These are phyloP conservation scores for Haberlea rhodopensis DNA, from an alignment of 257 asterid genomes.

Conservation along the genomic window DNA sequence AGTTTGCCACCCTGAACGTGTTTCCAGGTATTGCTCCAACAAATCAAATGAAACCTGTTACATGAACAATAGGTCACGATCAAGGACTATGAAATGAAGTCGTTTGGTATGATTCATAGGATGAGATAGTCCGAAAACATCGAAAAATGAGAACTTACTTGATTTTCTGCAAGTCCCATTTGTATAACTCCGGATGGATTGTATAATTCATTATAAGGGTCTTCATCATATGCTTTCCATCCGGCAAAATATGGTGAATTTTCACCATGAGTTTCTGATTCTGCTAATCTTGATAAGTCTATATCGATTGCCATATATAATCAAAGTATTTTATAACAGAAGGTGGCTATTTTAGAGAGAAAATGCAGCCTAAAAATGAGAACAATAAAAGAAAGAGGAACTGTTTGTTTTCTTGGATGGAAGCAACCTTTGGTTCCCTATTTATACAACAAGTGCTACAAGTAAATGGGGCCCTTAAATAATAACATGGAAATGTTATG, in stretches of 20 bases:
- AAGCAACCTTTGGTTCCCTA: background rate
- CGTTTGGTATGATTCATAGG: background rate
- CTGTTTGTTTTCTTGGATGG: background rate
- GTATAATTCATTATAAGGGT: conserved; percentile 55
- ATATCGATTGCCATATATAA: conserved; percentile 45
- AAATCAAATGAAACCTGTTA: conserved; percentile 82
- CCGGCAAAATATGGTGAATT: conserved; percentile 92
- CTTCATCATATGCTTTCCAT: conserved; percentile 85
- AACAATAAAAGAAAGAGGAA: background rate
- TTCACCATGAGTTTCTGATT: conserved; percentile 81
- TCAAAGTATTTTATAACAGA: conserved; percentile 21
- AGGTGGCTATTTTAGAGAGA: background rate
- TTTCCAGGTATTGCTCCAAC: conserved; percentile 62
- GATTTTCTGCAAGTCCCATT: conserved; percentile 95
- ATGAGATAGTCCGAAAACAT: background rate
- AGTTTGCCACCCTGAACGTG: conserved; percentile 35
- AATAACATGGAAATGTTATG: background rate
- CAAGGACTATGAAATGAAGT: background rate
- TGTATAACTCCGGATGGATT: conserved; percentile 85
- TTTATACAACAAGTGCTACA: background rate
- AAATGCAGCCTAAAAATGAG: background rate
- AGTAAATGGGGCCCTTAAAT: background rate
- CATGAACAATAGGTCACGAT: too few species aligned
- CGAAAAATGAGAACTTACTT: conserved; percentile 35
- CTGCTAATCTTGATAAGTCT: conserved; percentile 57